phyloP scores from a whole-genome alignment of 2,329 filamentous ascomycete genomes.

The Tolypocladium inflatum region DNA sequence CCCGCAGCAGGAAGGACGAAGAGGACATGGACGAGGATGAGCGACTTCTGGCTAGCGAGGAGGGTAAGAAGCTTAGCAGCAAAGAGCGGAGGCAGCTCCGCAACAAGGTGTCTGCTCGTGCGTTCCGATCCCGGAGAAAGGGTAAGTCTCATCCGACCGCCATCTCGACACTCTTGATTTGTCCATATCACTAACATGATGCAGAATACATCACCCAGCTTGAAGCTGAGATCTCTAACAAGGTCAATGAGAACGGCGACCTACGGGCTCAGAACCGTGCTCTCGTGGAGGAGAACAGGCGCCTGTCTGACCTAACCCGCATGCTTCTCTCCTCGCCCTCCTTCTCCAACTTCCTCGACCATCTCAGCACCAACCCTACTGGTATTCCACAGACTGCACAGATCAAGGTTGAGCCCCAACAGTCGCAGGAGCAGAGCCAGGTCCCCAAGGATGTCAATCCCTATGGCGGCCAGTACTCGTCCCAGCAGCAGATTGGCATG shows the following conservation, averaged over 20 bases:
- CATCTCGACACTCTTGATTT: too few species aligned
- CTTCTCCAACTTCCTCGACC: slow-evolving; percentile 72
- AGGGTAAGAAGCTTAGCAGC: slow-evolving; percentile 98
- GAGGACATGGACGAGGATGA: slow-evolving; percentile 99
- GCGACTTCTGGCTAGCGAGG: slow-evolving; percentile 84
- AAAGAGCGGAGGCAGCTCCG: slow-evolving; percentile 95
- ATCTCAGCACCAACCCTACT: slow-evolving; percentile 52
- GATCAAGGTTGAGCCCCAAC: slow-evolving; percentile 29
- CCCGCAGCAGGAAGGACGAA: slow-evolving; percentile 80
- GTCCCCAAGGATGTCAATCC: slow-evolving; percentile 59
- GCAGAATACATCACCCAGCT: slow-evolving; percentile 94
- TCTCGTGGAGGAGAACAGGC: slow-evolving; percentile 77
- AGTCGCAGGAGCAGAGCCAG: slow-evolving; percentile 33
- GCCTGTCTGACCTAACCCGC: slow-evolving; percentile 66
- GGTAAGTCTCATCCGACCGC: slow-evolving; percentile 46
- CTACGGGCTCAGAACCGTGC: slow-evolving; percentile 73
- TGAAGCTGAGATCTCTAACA: slow-evolving; percentile 76
- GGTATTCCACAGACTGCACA: slow-evolving; percentile 27
- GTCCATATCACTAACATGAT: neutral
- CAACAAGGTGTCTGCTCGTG: slow-evolving; percentile 96
- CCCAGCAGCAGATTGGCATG: slow-evolving; percentile 65
- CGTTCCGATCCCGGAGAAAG: slow-evolving; percentile 96
- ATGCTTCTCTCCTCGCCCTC: slow-evolving; percentile 73
- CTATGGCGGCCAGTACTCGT: slow-evolving; percentile 43
- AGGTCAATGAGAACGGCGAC: slow-evolving; percentile 74